Base-by-base conservation (phyloP, 129 eudicot species). In the Flaveria bidentis region DNA sequence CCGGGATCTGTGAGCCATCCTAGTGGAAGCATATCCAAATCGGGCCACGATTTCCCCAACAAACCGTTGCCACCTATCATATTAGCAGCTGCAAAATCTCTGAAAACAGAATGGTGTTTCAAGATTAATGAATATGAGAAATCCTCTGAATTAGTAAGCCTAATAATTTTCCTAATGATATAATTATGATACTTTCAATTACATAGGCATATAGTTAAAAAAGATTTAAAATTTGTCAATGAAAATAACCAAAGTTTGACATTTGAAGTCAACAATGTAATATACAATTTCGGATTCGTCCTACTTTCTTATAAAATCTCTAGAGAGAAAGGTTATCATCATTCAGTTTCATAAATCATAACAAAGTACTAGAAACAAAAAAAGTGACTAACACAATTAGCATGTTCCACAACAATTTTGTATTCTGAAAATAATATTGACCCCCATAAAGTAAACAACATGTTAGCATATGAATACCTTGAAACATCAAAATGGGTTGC, bases 11-110 rank as follows among this genome's bases (percentile, higher is more conserved):
- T 94, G 52, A 94, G 92, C 97, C 96, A 94, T 77, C 99, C 99
- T 6, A 94, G 85, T 56, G 99, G 99, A 63, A 94, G 93, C 99
- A 94, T 94, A 80, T 94, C 99, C 36, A 91, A 83, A 76, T 94
- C 99, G 0, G 99, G 99, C 99, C 99, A 94, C n/a, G 99, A 94
- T 30, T 73, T 94, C 44, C 99, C 99, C 13, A 64, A 33, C 81
- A 89, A 81, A 56, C 96, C 93, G 42, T 65, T 50, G 23, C 79
- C 80, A 45, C 99, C 99, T 73, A 87, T 86, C 93, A 91, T 81
- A 70, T 80, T 77, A 66, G 99, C 88, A 81, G 88, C 85, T 52
- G 97, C 75, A 68, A 94, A 86, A 73, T 94, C 97, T 83, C 99
- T 94, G 79, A 63, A 61, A 51, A 66, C 42, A 67, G 14, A 2